Percentiles rank a stretch among this genome's conserved stretches.
Conservation (phyloP, 345 rosid species). For the Toxicodendron radicans region DNA sequence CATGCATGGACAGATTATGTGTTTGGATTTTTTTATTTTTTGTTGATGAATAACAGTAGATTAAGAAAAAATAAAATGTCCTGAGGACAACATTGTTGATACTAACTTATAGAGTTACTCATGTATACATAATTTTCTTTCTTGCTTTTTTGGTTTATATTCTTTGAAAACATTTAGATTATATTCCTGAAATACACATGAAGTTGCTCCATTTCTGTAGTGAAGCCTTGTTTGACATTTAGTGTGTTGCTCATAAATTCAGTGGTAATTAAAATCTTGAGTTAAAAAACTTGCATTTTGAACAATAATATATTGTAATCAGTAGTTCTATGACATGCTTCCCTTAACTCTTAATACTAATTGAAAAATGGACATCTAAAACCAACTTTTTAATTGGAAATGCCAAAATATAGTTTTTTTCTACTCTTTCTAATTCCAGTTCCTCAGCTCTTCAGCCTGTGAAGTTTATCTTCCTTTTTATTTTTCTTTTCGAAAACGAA, state of each 20-base stretch:
- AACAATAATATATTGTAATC: not conserved
- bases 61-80: not conserved
- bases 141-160: not conserved
- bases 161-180: not conserved
- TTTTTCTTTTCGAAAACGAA: too few species aligned
- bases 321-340: not conserved
- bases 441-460: not conserved
- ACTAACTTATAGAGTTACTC: not conserved
- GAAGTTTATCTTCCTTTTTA: not conserved
- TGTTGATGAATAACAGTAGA: not conserved
- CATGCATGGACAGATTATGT: not conserved
- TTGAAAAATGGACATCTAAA: not conserved
- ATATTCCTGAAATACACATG: not conserved
- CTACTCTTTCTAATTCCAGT: not conserved
- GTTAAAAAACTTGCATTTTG: not conserved
- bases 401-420: not conserved
- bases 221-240: not conserved
- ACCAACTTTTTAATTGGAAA: not conserved
- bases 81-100: not conserved
- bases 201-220: not conserved
- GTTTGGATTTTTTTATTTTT: not conserved
- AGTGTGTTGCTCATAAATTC: not conserved
- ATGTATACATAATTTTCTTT: too few species aligned
- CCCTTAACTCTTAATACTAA: not conserved
- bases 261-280: not conserved